Conservation (phyloP, 2,329 filamentous ascomycete genomes). For the Nemania sp. region DNA sequence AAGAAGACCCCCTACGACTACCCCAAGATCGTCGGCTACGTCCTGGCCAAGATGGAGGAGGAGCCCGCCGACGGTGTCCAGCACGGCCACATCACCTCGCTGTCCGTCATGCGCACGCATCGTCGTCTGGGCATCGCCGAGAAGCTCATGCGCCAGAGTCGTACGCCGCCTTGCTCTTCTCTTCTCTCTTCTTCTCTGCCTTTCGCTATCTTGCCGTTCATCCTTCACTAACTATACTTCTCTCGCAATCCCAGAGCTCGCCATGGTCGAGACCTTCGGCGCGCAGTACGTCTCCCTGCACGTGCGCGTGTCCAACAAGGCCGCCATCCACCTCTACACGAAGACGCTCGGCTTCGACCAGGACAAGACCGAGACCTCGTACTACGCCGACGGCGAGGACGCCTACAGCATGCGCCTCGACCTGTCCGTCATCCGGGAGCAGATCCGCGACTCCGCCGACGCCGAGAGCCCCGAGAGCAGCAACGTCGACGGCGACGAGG, state of each 20-base stretch:
- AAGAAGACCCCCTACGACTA: conserved; percentile 81
- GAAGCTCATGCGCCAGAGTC: conserved; percentile 95
- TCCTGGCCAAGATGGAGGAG: conserved; percentile 99
- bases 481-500: conserved; percentile 61
- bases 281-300: conserved; percentile 94
- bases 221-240: conserved; percentile 12
- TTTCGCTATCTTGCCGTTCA: neutral
- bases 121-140: conserved; percentile 88
- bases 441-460: conserved; percentile 64
- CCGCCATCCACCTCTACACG: conserved; percentile 89
- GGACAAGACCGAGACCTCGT: conserved; percentile 84
- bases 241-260: conserved; percentile 65
- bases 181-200: neutral
- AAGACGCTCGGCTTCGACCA: conserved; percentile 88
- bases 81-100: conserved; percentile 93
- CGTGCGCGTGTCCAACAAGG: conserved; percentile 91
- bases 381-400: conserved; percentile 98
- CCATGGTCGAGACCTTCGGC: conserved; percentile 94
- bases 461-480: conserved; percentile 58
- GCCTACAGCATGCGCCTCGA: conserved; percentile 94
- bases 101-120: conserved; percentile 97
- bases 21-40: conserved; percentile 97
- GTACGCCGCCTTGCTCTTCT: conserved; percentile 56
- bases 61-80: conserved; percentile 88
- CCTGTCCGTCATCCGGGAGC: conserved; percentile 61